Percentiles rank a stretch among this genome's conserved stretches.
These are phyloP conservation scores for Monosporascus ibericus DNA, from an alignment of 2,329 filamentous ascomycete genomes.

Conservation along the genomic window DNA sequence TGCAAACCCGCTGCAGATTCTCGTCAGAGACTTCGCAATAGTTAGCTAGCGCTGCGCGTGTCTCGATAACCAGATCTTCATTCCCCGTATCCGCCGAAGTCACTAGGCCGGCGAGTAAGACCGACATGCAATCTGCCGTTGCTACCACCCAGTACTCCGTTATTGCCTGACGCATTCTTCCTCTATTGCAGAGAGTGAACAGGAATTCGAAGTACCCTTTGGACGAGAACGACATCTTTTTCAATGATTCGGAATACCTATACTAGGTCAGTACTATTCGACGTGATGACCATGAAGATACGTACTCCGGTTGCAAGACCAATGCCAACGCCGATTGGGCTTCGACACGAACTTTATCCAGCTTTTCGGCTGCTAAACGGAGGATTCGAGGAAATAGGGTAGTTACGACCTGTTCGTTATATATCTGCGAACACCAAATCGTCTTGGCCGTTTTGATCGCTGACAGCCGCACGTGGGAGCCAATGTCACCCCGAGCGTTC, in stretches of 20 bases:
- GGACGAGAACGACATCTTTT: slow-evolving; percentile 48
- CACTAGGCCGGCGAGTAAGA: slow-evolving; percentile 60
- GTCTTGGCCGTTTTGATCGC: slow-evolving; percentile 71
- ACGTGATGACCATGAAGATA: slow-evolving; percentile 5
- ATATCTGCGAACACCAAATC: slow-evolving; percentile 37
- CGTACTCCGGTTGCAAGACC: slow-evolving; percentile 40
- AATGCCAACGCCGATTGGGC: slow-evolving; percentile 51
- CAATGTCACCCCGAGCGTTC: slow-evolving; percentile 82
- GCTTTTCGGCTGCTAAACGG: slow-evolving; percentile 77
- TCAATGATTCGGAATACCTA: slow-evolving; percentile 31
- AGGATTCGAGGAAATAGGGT: slow-evolving; percentile 46
- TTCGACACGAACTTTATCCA: slow-evolving; percentile 74
- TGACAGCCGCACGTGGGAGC: slow-evolving; percentile 76
- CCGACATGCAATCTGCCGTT: slow-evolving; percentile 36
- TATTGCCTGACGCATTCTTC: slow-evolving; percentile 31
- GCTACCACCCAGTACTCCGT: slow-evolving; percentile 27
- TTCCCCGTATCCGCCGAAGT: slow-evolving; percentile 74
- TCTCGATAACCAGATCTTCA: slow-evolving; percentile 66
- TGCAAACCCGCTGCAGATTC: slow-evolving; percentile 39
- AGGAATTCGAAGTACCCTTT: slow-evolving; percentile 51
- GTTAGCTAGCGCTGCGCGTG: slow-evolving; percentile 56
- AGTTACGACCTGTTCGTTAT: slow-evolving; percentile 20
- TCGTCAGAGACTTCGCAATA: slow-evolving; percentile 39
- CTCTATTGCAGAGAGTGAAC: slow-evolving; percentile 37
- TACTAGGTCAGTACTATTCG: slow-evolving; percentile 13